These are phyloP conservation scores for Melaleuca alternifolia DNA, from an alignment of 345 rosid genomes.

Conservation along the genomic window DNA sequence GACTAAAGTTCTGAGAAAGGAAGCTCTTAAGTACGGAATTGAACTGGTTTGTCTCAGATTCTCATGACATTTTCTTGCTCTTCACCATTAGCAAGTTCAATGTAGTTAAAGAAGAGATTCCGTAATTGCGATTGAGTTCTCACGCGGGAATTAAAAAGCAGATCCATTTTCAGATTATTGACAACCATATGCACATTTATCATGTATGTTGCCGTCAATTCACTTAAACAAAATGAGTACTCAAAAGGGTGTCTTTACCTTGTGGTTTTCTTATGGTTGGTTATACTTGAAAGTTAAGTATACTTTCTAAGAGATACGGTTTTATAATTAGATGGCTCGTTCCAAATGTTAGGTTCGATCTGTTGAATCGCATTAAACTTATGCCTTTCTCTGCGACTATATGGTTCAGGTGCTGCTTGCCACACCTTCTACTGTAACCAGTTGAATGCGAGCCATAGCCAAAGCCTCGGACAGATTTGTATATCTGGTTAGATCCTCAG, in stretches of 20 bases:
- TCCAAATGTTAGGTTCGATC: background rate
- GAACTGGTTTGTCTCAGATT: conserved; percentile 41
- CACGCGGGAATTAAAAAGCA: background rate
- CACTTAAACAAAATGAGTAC: background rate
- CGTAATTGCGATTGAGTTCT: background rate
- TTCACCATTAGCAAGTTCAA: background rate
- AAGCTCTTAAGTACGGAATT: conserved; percentile 55
- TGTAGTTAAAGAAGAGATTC: background rate
- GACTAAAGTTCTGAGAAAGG: conserved; percentile 56
- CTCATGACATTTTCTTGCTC: background rate
- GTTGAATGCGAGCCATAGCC: conserved; percentile 72
- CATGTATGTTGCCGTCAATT: background rate
- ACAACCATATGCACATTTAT: background rate
- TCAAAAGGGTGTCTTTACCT: background rate
- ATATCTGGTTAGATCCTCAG: conserved; percentile 54
- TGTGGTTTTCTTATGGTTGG: background rate
- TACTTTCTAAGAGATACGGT: background rate
- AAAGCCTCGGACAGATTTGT: conserved; percentile 83
- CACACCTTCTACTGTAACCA: conserved; percentile 70
- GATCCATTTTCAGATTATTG: background rate
- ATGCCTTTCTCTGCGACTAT: background rate
- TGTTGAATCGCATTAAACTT: background rate
- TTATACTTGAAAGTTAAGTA: background rate
- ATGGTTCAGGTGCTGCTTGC: conserved; percentile 66
- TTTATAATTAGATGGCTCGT: background rate